phyloP scores from a whole-genome alignment of 2,329 filamentous ascomycete species.

The Pyrenophora seminiperda region DNA sequence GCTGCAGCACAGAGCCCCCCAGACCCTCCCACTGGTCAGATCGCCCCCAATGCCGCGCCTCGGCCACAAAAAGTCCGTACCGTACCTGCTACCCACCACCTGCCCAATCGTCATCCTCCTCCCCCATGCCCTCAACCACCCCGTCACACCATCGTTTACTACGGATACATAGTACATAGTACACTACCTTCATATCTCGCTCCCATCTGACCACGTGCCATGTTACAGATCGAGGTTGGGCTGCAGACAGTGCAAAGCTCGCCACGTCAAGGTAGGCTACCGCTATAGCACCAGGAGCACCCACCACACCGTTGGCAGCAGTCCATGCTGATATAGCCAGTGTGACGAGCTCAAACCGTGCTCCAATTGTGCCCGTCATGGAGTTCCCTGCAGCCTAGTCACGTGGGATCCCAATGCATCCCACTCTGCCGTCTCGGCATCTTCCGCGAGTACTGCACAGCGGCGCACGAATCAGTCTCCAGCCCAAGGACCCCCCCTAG shows the following conservation, averaged over 20 bases:
- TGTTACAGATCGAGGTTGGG: conserved; percentile 30
- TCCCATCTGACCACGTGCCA: background rate
- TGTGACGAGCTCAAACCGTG: conserved; percentile 49
- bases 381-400: conserved; percentile 44
- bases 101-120: conserved; percentile 5
- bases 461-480: conserved; percentile 21
- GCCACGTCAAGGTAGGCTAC: conserved; percentile 45
- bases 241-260: conserved; percentile 46
- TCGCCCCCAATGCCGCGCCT: conserved; percentile 40
- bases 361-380: conserved; percentile 46
- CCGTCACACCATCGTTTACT: background rate
- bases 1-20: conserved; percentile 15
- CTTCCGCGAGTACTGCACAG: conserved; percentile 14
- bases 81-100: conserved; percentile 12
- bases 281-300: background rate
- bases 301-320: conserved; percentile 8
- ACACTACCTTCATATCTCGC: background rate
- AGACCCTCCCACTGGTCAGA: conserved; percentile 10
- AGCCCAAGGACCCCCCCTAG: conserved; percentile 17
- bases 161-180: too few species aligned
- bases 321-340: conserved; percentile 28
- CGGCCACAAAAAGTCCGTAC: conserved; percentile 46
- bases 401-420: conserved; percentile 30
- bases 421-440: conserved; percentile 17
- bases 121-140: conserved; percentile 5